Evolutionary conservation across 257 asterid species (phyloP), one percentile per base, ranked within the genome.

Genomic region (Cinchona pubescens): DNA sequence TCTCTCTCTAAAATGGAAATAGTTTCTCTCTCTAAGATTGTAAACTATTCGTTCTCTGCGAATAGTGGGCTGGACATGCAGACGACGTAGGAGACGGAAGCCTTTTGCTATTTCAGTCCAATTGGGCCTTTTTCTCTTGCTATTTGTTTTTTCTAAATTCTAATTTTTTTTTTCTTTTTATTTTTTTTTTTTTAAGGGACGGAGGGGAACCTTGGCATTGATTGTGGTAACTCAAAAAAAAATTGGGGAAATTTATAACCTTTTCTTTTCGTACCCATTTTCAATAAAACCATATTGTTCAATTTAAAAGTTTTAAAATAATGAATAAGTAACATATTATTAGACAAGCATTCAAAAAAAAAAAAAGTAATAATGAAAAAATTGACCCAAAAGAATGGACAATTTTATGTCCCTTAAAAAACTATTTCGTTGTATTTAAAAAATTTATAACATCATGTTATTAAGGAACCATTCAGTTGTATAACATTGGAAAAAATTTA

Each of bases 31-130:
- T 84, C 87, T 69, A 75, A 60, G 45, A 13, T 67, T 29, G 81
- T 43, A 59, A 77, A 74, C 88, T 79, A 79, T 79, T 82, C 85
- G 80, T 61, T 49, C 59, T 75, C 81, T 72, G 75, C 75, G 69
- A 67, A 53, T 16, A 67, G 77, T 85, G 88, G 85, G 87, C 80
- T 82, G 85, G 86, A 71, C 78, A 85, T 82, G 79, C 82, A 80
- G 84, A 72, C 80, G 67, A 79, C 81, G 86, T 32, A 53, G 80
- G n/a, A 45, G 56, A 61, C 74, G 29, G 79, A 53, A 79, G 77
- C 79, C 81, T 68, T 79, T 51, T 77, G 48, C 45, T 73, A 43
- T 63, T 79, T 67, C 11, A 61, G 76, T 81, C 71, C 53, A 53
- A 45, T 81, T 78, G 79, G 87, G 83, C 83, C 85, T 46, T 10